Conservation (phyloP, 306 rosid species). For the Cucumis hystrix region DNA sequence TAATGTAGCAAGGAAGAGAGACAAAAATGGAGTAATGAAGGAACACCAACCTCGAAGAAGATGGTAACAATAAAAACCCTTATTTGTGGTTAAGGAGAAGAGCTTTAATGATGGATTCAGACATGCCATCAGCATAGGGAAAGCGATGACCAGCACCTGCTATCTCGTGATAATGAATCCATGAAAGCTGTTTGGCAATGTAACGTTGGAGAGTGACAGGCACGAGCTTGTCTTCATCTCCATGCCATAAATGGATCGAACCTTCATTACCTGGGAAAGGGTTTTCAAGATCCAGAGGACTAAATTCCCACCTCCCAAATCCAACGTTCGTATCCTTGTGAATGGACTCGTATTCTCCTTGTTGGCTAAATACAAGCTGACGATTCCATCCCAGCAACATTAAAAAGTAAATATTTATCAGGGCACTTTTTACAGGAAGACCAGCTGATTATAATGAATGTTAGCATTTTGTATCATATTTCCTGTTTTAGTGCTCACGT, state of each 20-base stretch:
- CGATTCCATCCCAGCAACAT: constrained; percentile 10
- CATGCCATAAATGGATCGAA: constrained; percentile 80
- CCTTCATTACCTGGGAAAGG: constrained; percentile 65
- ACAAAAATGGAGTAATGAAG: not conserved
- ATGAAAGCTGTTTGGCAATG: constrained; percentile 53
- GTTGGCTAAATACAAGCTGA: constrained; percentile 48
- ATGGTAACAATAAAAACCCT: not conserved
- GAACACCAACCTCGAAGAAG: not conserved
- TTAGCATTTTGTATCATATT: not conserved
- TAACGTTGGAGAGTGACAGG: constrained; percentile 41
- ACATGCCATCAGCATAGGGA: constrained; percentile 31
- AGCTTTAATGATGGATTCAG: constrained; percentile 17
- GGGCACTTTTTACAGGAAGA: not conserved
- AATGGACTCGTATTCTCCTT: constrained; percentile 49
- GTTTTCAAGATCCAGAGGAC: constrained; percentile 57
- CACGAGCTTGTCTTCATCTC: constrained; percentile 55
- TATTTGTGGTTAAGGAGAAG: constrained; percentile 3
- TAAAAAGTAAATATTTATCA: not conserved
- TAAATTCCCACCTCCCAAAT: constrained; percentile 73
- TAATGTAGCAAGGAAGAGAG: not conserved
- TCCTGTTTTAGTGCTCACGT: not conserved
- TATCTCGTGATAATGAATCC: constrained; percentile 79
- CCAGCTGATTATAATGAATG: not conserved
- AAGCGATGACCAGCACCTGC: constrained; percentile 67
- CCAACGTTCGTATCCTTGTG: constrained; percentile 54